Evolutionary conservation across 176 grass and related monocot genomes (phyloP).

Genomic region (Oryza brachyantha): DNA sequence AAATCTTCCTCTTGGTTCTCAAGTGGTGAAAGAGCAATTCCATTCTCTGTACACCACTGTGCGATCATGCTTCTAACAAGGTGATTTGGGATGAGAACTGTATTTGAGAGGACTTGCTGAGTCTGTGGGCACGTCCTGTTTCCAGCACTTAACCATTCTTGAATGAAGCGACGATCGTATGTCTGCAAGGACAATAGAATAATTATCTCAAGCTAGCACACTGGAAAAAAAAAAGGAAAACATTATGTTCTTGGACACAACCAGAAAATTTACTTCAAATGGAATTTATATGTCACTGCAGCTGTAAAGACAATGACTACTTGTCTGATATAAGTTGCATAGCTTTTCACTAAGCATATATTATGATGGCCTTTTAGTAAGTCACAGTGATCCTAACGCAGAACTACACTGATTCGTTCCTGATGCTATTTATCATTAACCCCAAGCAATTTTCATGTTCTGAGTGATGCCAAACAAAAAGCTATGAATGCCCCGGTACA

Average conservation of each 20-base stretch:
- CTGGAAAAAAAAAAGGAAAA: not conserved
- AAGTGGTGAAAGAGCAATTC: conserved; percentile 39
- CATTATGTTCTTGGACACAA: not conserved
- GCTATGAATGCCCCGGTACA: conserved; percentile 3
- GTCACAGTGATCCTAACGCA: not conserved
- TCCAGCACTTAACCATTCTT: conserved; percentile 75
- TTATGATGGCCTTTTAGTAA: not conserved
- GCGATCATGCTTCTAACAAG: conserved; percentile 73
- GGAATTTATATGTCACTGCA: not conserved
- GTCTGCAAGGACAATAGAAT: conserved; percentile 53
- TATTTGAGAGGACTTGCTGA: conserved; percentile 72
- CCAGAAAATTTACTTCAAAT: not conserved
- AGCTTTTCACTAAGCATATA: not conserved
- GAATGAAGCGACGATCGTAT: conserved; percentile 73
- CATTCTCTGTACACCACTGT: conserved; percentile 69
- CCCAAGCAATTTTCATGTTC: not conserved
- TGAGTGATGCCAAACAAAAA: conserved; percentile 4
- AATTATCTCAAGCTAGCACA: conserved; percentile 8
- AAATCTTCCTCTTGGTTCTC: conserved; percentile 53
- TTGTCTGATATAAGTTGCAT: not conserved
- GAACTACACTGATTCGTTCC: not conserved
- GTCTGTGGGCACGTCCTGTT: conserved; percentile 74
- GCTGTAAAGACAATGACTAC: not conserved
- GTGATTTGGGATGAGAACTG: conserved; percentile 60
- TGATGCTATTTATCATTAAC: not conserved